Conservation (phyloP, 2,329 filamentous ascomycete genomes). For the Paracorniculantispora psalliotae region DNA sequence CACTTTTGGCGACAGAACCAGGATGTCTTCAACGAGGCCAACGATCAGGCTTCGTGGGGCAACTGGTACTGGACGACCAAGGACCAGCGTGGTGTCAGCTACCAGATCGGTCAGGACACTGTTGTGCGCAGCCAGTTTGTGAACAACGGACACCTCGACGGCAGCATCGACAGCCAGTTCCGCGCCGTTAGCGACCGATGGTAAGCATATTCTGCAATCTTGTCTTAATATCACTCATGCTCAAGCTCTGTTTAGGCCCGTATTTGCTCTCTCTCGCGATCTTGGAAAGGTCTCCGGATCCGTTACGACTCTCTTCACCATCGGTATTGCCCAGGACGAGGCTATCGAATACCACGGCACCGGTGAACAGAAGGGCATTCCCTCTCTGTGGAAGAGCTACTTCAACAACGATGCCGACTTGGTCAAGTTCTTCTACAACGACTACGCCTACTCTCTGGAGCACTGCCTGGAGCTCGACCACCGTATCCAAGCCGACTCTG, state of each 20-base stretch:
- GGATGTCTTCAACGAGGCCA: constrained; percentile 60
- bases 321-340: constrained; percentile 71
- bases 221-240: neutral
- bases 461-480: constrained; percentile 59
- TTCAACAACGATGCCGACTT: constrained; percentile 50
- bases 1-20: constrained; percentile 57
- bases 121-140: constrained; percentile 64
- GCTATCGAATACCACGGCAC: constrained; percentile 71
- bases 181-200: constrained; percentile 35
- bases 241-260: constrained; percentile 48
- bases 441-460: constrained; percentile 59
- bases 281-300: constrained; percentile 42
- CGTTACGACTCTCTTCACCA: constrained; percentile 60
- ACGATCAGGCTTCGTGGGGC: constrained; percentile 76
- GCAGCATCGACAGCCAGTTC: constrained; percentile 60
- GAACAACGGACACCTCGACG: constrained; percentile 55
- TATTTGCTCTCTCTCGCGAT: constrained; percentile 71
- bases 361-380: constrained; percentile 56
- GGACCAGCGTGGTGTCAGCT: constrained; percentile 49
- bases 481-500: constrained; percentile 62
- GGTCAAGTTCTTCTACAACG: constrained; percentile 69
- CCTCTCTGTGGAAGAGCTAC: constrained; percentile 74
- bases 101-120: constrained; percentile 64
- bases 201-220: constrained; percentile 20
- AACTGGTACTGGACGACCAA: constrained; percentile 71